Percentiles rank a stretch among this genome's conserved stretches.
phyloP scores from a whole-genome alignment of 208 protist species.

The Perkinsela sp. region DNA sequence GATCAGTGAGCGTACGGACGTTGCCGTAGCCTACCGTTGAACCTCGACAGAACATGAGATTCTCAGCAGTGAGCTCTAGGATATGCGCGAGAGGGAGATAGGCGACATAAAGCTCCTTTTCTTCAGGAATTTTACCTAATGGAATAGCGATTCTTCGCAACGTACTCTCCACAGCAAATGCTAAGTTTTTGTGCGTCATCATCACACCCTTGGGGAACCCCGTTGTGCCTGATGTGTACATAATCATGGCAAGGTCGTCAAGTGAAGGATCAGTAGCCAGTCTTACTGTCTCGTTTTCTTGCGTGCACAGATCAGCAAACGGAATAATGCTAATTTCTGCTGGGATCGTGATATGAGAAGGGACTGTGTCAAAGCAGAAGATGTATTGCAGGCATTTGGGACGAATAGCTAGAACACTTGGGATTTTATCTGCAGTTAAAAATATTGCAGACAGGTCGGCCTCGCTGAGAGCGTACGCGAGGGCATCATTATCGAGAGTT shows the following conservation, averaged over 20 bases:
- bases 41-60: slow-evolving; percentile 15
- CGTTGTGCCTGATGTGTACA: slow-evolving; percentile 55
- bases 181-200: slow-evolving; percentile 37
- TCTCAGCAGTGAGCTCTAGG: slow-evolving; percentile 22
- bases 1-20: slow-evolving; percentile 16
- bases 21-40: slow-evolving; percentile 25
- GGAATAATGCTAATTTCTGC: neutral
- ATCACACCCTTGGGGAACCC: slow-evolving; percentile 43
- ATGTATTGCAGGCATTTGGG: neutral
- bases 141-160: slow-evolving; percentile 14
- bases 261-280: slow-evolving; percentile 5
- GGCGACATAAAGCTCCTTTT: slow-evolving; percentile 20
- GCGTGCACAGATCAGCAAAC: neutral
- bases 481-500: slow-evolving; percentile 37
- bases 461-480: slow-evolving; percentile 25
- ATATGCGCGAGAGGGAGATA: slow-evolving; percentile 51
- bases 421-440: slow-evolving; percentile 25
- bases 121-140: slow-evolving; percentile 10
- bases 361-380: neutral
- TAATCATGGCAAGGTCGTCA: slow-evolving; percentile 63
- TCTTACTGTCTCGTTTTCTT: slow-evolving; percentile 8
- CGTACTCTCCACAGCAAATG: slow-evolving; percentile 16
- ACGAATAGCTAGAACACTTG: slow-evolving; percentile 2
- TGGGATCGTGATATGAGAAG: neutral
- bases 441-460: slow-evolving; percentile 22